These are phyloP conservation scores for Sporothrix mexicana DNA, from an alignment of 2,329 filamentous ascomycete genomes.

Conservation along the genomic window DNA sequence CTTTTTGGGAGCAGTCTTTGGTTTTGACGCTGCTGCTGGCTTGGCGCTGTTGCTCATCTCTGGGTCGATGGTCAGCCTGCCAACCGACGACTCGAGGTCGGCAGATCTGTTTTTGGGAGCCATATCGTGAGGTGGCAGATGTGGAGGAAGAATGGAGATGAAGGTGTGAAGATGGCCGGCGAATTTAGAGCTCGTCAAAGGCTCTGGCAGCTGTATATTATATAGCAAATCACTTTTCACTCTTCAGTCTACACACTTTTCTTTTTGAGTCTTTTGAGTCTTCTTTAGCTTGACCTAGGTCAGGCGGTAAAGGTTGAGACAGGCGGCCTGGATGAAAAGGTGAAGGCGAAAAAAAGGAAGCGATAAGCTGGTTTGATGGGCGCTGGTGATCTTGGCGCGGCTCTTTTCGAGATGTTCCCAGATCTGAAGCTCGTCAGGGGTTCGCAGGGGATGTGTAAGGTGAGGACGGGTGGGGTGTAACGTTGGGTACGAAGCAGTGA, in stretches of 20 bases:
- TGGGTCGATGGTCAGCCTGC: constrained; percentile 44
- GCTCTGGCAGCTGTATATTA: neutral
- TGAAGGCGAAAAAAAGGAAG: too few relatives aligned
- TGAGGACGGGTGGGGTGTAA: too few relatives aligned
- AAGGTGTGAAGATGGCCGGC: neutral
- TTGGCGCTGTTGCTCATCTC: constrained; percentile 36
- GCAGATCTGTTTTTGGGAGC: constrained; percentile 30
- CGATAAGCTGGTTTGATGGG: neutral
- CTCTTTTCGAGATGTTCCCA: constrained; percentile 16
- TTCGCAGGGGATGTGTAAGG: neutral
- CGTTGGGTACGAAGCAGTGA: too few relatives aligned
- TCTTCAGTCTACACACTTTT: too few relatives aligned
- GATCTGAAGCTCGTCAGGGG: neutral
- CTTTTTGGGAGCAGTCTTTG: constrained; percentile 25
- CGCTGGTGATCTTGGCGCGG: constrained; percentile 19
- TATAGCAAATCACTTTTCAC: neutral
- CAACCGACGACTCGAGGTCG: constrained; percentile 38
- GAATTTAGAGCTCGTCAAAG: neutral
- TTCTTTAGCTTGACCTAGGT: constrained; percentile 4
- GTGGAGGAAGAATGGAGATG: neutral
- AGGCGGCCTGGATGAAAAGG: constrained; percentile 19
- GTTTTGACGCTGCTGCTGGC: neutral
- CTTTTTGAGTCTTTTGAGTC: too few relatives aligned
- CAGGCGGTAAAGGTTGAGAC: constrained; percentile 15
- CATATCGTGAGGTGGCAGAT: constrained; percentile 26